phyloP scores from a whole-genome alignment of 352 stramenopile species.

The Phytophthora hybrid region DNA sequence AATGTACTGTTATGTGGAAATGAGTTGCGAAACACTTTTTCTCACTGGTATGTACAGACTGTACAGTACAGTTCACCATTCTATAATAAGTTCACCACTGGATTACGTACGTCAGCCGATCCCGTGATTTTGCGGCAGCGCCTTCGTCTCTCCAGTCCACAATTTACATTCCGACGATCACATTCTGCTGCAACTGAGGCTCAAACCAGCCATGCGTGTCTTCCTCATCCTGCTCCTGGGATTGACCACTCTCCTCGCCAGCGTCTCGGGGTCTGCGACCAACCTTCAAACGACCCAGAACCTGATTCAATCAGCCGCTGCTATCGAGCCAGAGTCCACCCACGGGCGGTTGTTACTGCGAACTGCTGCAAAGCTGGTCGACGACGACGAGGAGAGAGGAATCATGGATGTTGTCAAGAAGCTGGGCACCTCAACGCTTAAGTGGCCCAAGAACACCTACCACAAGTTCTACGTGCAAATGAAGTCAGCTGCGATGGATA shows the following conservation, averaged over 20 bases:
- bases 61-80: too few species aligned
- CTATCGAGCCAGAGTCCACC: not conserved
- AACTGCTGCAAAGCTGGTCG: not conserved
- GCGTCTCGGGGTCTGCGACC: not conserved
- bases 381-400: conserved; percentile 6
- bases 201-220: not conserved
- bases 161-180: not conserved
- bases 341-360: not conserved
- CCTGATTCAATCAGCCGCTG: not conserved
- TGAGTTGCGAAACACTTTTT: too few species aligned
- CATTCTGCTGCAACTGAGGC: not conserved
- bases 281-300: not conserved
- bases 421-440: not conserved
- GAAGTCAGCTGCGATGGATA: not conserved
- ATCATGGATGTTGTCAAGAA: not conserved
- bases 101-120: too few species aligned
- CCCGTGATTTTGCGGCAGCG: too few species aligned
- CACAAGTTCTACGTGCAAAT: not conserved
- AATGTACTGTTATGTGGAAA: too few species aligned
- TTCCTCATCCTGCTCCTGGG: not conserved
- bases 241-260: not conserved
- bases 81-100: too few species aligned
- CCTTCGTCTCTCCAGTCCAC: not conserved
- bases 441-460: not conserved
- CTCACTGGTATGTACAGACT: too few species aligned